A percentile compares a stretch with the other conserved stretches of the same genome.
Evolutionary conservation across 495 filamentous ascomycete species (phyloP).

Genomic region (Daldinia bambusicola): DNA sequence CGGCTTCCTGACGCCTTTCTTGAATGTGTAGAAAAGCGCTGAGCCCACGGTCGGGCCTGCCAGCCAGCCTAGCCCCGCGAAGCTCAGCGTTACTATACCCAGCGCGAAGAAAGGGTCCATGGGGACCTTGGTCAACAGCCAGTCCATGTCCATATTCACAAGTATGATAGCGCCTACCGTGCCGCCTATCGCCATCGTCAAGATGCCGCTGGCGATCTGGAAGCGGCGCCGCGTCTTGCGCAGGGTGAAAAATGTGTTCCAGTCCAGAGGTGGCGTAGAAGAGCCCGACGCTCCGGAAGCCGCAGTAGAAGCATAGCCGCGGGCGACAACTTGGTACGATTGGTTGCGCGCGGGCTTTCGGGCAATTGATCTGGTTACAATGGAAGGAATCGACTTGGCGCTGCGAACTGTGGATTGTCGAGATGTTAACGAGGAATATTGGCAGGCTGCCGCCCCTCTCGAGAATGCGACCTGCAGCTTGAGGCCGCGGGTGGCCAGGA

Average conservation of each 20-base stretch:
- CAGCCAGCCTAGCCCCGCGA: constrained; percentile 84
- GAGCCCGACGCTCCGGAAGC: constrained; percentile 47
- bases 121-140: constrained; percentile 70
- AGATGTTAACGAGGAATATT: constrained; percentile 39
- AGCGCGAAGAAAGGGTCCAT: constrained; percentile 89
- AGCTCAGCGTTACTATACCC: constrained; percentile 77
- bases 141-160: constrained; percentile 71
- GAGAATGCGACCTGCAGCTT: constrained; percentile 42
- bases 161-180: constrained; percentile 71
- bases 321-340: constrained; percentile 43
- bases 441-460: constrained; percentile 45
- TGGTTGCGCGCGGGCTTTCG: constrained; percentile 32
- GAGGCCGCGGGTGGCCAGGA: constrained; percentile 41
- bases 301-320: constrained; percentile 52
- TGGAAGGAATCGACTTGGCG: constrained; percentile 34
- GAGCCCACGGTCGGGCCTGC: constrained; percentile 82
- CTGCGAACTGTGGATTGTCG: constrained; percentile 39
- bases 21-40: constrained; percentile 74
- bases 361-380: constrained; percentile 16
- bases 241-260: constrained; percentile 93
- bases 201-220: constrained; percentile 78
- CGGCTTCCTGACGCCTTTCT: constrained; percentile 70
- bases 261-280: constrained; percentile 68
- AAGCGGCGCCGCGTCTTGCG: constrained; percentile 84
- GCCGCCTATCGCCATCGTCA: constrained; percentile 68